Percentiles rank a stretch among this genome's conserved stretches.
phyloP scores from a whole-genome alignment of 257 asterid species.

The Rubia yunnanensis region DNA sequence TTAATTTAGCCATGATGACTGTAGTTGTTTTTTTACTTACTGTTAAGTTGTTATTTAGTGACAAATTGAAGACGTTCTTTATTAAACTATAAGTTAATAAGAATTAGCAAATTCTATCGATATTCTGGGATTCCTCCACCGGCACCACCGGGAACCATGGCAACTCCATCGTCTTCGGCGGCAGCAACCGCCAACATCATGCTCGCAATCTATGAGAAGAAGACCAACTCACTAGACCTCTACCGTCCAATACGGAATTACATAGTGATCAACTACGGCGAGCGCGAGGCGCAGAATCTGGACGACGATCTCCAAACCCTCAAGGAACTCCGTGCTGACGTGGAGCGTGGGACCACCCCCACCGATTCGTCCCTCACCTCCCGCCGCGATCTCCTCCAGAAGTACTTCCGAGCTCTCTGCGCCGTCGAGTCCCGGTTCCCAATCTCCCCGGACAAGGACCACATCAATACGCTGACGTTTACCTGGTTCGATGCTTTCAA shows the following conservation, averaged over 20 bases:
- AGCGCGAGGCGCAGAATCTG: conserved; percentile 80
- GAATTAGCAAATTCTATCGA: conserved; percentile 2
- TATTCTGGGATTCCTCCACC: neutral
- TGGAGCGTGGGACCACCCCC: conserved; percentile 56
- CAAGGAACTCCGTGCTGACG: conserved; percentile 62
- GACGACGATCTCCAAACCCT: conserved; percentile 80
- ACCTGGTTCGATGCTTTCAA: conserved; percentile 96
- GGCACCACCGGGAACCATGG: conserved; percentile 33
- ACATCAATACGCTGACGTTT: conserved; percentile 62
- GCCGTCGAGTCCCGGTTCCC: conserved; percentile 93
- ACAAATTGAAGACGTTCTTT: no score
- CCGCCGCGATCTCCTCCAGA: conserved; percentile 84
- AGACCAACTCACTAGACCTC: conserved; percentile 64
- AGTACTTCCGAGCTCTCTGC: conserved; percentile 86
- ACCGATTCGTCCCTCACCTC: conserved; percentile 45
- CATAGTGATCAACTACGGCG: conserved; percentile 71
- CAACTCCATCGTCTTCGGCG: conserved; percentile 47
- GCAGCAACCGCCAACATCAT: conserved; percentile 53
- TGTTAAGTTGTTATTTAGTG: no score
- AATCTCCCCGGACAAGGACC: conserved; percentile 81
- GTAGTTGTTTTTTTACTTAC: no score
- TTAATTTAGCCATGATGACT: no score
- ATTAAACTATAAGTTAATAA: no score
- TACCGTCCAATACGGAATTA: conserved; percentile 86
- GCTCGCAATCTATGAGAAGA: conserved; percentile 85